These are phyloP conservation scores for Solanum chaucha DNA, from an alignment of 257 asterid species.

Conservation along the genomic window DNA sequence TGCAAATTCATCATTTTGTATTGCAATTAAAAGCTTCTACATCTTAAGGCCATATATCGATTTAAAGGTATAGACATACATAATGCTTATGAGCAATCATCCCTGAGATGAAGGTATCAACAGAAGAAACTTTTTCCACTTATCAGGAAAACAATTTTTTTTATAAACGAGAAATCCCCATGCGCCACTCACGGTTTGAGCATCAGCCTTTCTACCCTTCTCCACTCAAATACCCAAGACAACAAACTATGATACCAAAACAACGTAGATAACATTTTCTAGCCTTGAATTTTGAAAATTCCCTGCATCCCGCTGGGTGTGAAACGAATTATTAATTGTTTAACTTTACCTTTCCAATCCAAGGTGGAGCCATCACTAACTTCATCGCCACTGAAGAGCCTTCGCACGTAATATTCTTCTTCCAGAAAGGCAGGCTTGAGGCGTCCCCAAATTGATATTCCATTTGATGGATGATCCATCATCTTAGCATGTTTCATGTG, in stretches of 20 bases:
- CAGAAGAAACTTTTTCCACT: neutral
- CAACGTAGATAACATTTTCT: neutral
- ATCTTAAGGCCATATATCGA: neutral
- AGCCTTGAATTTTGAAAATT: neutral
- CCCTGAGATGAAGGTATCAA: neutral
- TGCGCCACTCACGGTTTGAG: neutral
- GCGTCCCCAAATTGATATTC: conserved; percentile 62
- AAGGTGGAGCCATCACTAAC: conserved; percentile 33
- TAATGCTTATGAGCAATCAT: neutral
- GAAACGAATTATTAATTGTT: neutral
- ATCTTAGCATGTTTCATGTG: conserved; percentile 35
- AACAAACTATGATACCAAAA: neutral
- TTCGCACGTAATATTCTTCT: conserved; percentile 52
- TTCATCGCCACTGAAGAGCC: conserved; percentile 39
- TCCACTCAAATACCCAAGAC: neutral
- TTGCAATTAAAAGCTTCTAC: neutral
- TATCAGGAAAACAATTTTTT: neutral
- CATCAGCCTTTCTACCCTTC: neutral
- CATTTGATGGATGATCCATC: conserved; percentile 63
- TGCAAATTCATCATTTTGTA: neutral
- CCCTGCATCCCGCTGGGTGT: neutral
- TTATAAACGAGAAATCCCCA: neutral
- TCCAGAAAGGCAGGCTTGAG: conserved; percentile 54
- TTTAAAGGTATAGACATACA: neutral
- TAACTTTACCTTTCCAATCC: conserved; percentile 30